These are phyloP conservation scores for Aureobasidium subglaciale DNA, from an alignment of 2,329 filamentous ascomycete genomes.

Conservation along the genomic window DNA sequence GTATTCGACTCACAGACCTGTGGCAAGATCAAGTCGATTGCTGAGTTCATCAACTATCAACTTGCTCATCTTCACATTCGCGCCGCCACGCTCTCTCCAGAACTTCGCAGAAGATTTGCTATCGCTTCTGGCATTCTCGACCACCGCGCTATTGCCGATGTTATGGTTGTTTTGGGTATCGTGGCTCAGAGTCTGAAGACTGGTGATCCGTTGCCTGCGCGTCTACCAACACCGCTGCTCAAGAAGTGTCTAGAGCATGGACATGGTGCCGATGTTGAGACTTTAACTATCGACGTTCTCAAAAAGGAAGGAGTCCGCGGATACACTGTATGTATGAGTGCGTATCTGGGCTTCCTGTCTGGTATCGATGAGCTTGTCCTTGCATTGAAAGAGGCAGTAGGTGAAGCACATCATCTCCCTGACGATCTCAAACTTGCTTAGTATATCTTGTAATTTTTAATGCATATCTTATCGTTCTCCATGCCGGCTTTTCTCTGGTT, in stretches of 20 bases:
- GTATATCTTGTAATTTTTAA: neutral
- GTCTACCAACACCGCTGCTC: constrained; percentile 42
- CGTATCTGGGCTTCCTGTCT: constrained; percentile 13
- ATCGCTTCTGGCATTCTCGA: constrained; percentile 35
- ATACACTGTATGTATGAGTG: constrained; percentile 13
- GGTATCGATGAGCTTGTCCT: constrained; percentile 15
- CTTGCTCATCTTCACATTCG: constrained; percentile 32
- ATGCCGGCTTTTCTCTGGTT: neutral
- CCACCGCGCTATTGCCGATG: constrained; percentile 40
- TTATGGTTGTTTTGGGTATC: constrained; percentile 45
- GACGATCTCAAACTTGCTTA: constrained; percentile 9
- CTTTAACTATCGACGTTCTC: neutral
- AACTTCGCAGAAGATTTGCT: constrained; percentile 36
- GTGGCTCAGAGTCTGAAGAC: constrained; percentile 43
- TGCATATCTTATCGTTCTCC: neutral
- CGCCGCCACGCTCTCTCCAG: constrained; percentile 30
- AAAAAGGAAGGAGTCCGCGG: constrained; percentile 11
- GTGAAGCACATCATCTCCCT: constrained; percentile 15
- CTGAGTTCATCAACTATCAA: constrained; percentile 28
- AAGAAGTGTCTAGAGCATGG: constrained; percentile 19
- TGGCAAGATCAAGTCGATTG: constrained; percentile 27
- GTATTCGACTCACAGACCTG: constrained; percentile 32
- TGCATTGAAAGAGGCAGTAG: constrained; percentile 7
- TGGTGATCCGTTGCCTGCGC: constrained; percentile 41
- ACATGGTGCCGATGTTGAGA: constrained; percentile 6